phyloP scores from a whole-genome alignment of 441 rosid species.

The Gossypium gossypioides region DNA sequence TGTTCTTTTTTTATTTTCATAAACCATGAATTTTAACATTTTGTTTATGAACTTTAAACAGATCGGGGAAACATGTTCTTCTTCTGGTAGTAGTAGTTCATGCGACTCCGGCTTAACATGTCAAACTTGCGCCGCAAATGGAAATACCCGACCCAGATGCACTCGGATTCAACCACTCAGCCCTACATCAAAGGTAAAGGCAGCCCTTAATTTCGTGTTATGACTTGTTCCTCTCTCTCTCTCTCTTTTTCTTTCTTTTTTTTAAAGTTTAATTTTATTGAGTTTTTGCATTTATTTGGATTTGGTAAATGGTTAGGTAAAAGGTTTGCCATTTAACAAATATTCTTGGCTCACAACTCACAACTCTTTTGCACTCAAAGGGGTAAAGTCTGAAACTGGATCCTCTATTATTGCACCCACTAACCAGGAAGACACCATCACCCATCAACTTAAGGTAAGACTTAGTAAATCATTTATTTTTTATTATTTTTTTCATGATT shows the following conservation, averaged over 20 bases:
- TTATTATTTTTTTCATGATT: background rate
- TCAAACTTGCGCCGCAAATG: conserved; percentile 53
- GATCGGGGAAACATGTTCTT: conserved; percentile 80
- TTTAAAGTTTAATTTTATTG: background rate
- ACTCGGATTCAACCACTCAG: conserved; percentile 45
- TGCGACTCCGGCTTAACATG: conserved; percentile 75
- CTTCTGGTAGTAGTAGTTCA: conserved; percentile 31
- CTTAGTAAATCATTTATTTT: background rate
- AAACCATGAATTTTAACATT: background rate
- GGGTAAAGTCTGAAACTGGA: conserved; percentile 42
- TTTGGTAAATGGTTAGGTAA: conserved; percentile 49
- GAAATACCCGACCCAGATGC: conserved; percentile 73
- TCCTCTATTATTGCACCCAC: conserved; percentile 35
- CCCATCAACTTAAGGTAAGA: conserved; percentile 66
- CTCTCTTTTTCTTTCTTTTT: background rate
- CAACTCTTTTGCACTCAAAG: conserved; percentile 56
- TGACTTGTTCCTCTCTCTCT: background rate
- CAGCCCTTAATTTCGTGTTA: background rate
- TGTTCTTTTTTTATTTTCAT: background rate
- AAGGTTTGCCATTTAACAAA: conserved; percentile 71
- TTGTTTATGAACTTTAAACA: conserved; percentile 15
- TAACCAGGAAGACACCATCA: conserved; percentile 80
- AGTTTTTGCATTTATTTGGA: conserved; percentile 9
- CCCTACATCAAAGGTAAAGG: conserved; percentile 60
- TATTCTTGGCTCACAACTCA: conserved; percentile 89